Evolutionary conservation across 164 flowering plant species (phyloP).

Genomic region (Paratinospora sagittata): DNA sequence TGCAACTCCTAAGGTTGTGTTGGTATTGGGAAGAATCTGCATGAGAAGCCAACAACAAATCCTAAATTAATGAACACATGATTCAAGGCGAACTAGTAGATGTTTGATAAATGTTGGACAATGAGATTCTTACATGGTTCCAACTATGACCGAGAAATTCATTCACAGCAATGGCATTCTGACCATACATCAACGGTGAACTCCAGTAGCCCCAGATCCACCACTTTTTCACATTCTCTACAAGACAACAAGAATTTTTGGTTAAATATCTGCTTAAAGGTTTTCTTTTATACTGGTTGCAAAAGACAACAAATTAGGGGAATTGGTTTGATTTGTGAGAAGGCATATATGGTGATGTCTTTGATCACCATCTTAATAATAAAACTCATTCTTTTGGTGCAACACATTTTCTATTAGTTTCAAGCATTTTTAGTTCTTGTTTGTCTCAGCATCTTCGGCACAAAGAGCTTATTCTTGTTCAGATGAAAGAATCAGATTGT

Average conservation of each 20-base stretch:
- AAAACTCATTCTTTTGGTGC: no score
- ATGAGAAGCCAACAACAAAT: not conserved
- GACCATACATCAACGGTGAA: conserved; percentile 59
- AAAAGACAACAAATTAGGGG: not conserved
- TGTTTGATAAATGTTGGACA: not conserved
- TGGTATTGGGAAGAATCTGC: conserved; percentile 10
- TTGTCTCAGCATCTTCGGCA: no score
- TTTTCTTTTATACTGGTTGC: not conserved
- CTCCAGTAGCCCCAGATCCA: conserved; percentile 67
- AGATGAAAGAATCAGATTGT: not conserved
- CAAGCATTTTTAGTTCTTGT: not conserved
- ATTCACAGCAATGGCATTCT: conserved; percentile 40
- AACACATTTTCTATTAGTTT: not conserved
- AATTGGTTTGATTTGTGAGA: no score
- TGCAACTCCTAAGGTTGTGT: conserved; percentile 21
- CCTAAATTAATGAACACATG: not conserved
- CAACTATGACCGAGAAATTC: conserved; percentile 59
- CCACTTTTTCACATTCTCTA: conserved; percentile 42
- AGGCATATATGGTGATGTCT: no score
- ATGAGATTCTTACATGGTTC: conserved; percentile 35
- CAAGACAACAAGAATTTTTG: not conserved
- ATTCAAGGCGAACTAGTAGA: not conserved
- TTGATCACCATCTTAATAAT: no score
- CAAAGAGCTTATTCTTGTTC: not conserved
- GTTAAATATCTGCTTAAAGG: not conserved